Percentiles rank a stretch among this genome's conserved stretches.
These are phyloP conservation scores for Sugiyamaella sp. DNA, from an alignment of 1,139 yeast genomes.

Conservation along the genomic window DNA sequence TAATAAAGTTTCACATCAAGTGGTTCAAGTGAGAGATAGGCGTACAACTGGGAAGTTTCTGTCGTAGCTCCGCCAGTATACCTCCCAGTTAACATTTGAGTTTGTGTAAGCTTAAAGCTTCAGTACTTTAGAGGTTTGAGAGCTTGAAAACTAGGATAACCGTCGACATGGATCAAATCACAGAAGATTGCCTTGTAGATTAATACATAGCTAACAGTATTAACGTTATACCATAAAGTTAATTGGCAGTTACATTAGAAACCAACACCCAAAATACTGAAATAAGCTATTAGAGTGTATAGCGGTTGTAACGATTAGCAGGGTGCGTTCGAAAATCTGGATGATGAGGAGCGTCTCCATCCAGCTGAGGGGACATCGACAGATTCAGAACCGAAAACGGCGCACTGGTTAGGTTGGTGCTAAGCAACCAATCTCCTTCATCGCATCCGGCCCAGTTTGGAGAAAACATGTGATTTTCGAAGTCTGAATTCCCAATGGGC, in stretches of 20 bases:
- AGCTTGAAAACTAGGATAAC: no score
- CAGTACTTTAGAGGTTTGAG: no score
- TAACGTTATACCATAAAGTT: background rate
- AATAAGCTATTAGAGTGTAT: background rate
- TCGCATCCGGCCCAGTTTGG: background rate
- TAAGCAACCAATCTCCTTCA: no score
- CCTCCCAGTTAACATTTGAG: background rate
- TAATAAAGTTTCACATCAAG: background rate
- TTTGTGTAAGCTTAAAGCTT: background rate
- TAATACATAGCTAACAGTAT: background rate
- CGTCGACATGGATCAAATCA: background rate
- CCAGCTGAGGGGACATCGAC: background rate
- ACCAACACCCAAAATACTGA: no score
- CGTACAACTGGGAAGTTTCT: background rate
- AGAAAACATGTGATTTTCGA: background rate
- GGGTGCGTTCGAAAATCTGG: background rate
- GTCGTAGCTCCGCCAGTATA: background rate
- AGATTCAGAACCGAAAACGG: no score
- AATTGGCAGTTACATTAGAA: background rate
- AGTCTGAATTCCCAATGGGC: background rate
- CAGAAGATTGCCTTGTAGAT: background rate
- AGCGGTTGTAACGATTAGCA: background rate
- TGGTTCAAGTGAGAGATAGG: no score
- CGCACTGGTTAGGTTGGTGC: no score
- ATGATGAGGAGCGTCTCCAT: background rate